Evolutionary conservation across 2,329 filamentous ascomycete species (phyloP).

Genomic region (Balansia obtecta): DNA sequence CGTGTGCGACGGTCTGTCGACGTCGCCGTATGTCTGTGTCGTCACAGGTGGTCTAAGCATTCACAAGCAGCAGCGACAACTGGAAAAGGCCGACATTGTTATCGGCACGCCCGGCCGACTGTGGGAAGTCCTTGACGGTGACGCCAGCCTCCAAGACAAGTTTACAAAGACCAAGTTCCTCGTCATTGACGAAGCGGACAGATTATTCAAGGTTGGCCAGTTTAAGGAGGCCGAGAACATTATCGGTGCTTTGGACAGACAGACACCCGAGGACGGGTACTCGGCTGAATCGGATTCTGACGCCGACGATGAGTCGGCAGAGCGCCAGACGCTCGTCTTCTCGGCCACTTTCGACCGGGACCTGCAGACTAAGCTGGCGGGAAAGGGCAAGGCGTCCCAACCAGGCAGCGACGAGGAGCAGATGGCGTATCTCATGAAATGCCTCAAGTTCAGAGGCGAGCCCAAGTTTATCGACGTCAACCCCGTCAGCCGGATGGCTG

Average conservation of each 20-base stretch:
- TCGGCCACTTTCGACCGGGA: conserved; percentile 92
- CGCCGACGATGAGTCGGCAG: conserved; percentile 28
- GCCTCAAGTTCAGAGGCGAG: conserved; percentile 74
- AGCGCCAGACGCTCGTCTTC: conserved; percentile 84
- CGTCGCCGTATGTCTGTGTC: conserved; percentile 64
- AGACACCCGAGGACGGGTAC: conserved; percentile 47
- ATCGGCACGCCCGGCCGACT: conserved; percentile 83
- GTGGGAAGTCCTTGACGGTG: conserved; percentile 84
- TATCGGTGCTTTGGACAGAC: conserved; percentile 62
- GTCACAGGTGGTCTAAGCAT: conserved; percentile 86
- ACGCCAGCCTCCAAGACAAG: conserved; percentile 52
- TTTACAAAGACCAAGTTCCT: conserved; percentile 70
- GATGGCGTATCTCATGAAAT: conserved; percentile 85
- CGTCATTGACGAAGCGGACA: conserved; percentile 88
- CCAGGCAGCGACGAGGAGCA: conserved; percentile 58
- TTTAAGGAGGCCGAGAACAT: conserved; percentile 94
- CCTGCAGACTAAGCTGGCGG: conserved; percentile 79
- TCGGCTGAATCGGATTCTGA: conserved; percentile 29
- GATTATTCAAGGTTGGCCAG: conserved; percentile 80
- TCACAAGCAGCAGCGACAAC: conserved; percentile 83
- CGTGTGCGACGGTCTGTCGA: conserved; percentile 50
- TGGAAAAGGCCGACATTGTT: conserved; percentile 81
- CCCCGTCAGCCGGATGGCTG: conserved; percentile 78
- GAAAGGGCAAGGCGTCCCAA: conserved; percentile 44
- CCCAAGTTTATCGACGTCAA: conserved; percentile 91